Evolutionary conservation across 1,284 basidiomycete genomes (phyloP).

Genomic region (Malassezia obtusa): DNA sequence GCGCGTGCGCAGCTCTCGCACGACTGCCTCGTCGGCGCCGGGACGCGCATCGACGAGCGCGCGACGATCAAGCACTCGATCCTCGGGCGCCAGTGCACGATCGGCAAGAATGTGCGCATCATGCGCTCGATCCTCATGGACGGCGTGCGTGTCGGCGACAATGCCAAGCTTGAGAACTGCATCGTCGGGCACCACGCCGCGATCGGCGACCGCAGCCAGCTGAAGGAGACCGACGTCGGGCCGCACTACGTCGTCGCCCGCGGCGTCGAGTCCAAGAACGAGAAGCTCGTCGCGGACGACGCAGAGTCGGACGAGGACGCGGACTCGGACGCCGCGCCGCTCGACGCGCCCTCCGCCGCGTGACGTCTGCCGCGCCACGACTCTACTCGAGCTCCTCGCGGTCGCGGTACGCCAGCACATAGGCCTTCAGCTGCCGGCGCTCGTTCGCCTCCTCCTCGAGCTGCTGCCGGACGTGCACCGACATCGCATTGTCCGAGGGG

Average conservation of each 20-base stretch:
- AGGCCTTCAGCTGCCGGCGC: slow-evolving; percentile 38
- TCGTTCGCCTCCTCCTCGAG: slow-evolving; percentile 38
- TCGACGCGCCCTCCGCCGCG: background rate
- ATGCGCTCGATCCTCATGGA: slow-evolving; percentile 80
- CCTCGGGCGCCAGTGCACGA: slow-evolving; percentile 75
- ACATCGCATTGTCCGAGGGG: slow-evolving; percentile 32
- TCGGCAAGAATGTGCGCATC: slow-evolving; percentile 77
- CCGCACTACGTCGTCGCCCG: slow-evolving; percentile 66
- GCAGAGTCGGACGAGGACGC: slow-evolving; percentile 13
- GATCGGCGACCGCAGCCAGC: slow-evolving; percentile 67
- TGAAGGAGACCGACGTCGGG: slow-evolving; percentile 76
- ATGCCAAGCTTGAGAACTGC: slow-evolving; percentile 78
- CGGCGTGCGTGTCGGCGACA: slow-evolving; percentile 75
- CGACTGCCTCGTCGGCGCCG: slow-evolving; percentile 73
- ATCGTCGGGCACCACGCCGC: slow-evolving; percentile 73
- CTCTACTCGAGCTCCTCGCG: background rate
- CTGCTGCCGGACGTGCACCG: slow-evolving; percentile 35
- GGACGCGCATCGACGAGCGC: slow-evolving; percentile 70
- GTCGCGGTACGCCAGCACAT: slow-evolving; percentile 31
- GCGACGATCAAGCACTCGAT: slow-evolving; percentile 77
- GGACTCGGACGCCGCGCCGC: background rate
- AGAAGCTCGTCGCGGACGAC: slow-evolving; percentile 26
- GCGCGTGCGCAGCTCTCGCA: slow-evolving; percentile 71
- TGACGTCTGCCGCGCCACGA: background rate
- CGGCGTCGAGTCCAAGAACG: slow-evolving; percentile 34